Base-by-base conservation (phyloP, 1,284 basidiomycete genomes). In the Leccinum ponderosum region DNA sequence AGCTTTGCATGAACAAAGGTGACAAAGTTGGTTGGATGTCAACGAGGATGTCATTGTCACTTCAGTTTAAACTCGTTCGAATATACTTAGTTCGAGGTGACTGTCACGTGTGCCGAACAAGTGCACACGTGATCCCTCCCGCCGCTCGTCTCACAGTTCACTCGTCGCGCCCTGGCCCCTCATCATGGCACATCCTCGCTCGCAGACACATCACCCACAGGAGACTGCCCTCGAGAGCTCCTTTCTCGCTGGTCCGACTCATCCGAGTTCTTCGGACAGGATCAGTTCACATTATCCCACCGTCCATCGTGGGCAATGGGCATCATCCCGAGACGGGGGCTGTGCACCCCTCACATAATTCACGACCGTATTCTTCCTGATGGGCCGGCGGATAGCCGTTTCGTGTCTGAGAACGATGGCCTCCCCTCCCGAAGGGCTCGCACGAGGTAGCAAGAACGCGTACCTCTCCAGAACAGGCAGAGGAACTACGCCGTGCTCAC, bases 401-500 rank as follows among this genome's bases (percentile, higher is more conserved):
- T 73, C 70, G 75, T 76, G 11, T 76, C 72, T 61, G 75, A 76
- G 63, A 76, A 76, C 22, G 72, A 73, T 73, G 69, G 58, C 17
- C 53, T 66, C 53, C 67, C 73, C 51, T 70, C 74, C 53, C 66
- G 73, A 53, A 73, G 68, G 63, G 68, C 62, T 42, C 72, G 73
- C 57, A 65, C 53, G 74, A 73, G 22, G 72, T 56, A 51, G 62
- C 64, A 48, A 85, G 86, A 60, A 81, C 81, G 69, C 83, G 87
- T 56, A 87, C 87, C n/a, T 80, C 85, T 44, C 69, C 78, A 57
- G 81, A 82, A 59, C 89, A 91, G 69, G 82, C 81, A 6, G 87
- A 91, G 29, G 84, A 88, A 69, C 82, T 91, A 58, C 80, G 81
- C 72, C 84, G 82, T 61, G 76, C 86, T 20, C 90, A 89, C 68